phyloP scores from a whole-genome alignment of 1,284 basidiomycete genomes.

The Kwoniella shivajii region DNA sequence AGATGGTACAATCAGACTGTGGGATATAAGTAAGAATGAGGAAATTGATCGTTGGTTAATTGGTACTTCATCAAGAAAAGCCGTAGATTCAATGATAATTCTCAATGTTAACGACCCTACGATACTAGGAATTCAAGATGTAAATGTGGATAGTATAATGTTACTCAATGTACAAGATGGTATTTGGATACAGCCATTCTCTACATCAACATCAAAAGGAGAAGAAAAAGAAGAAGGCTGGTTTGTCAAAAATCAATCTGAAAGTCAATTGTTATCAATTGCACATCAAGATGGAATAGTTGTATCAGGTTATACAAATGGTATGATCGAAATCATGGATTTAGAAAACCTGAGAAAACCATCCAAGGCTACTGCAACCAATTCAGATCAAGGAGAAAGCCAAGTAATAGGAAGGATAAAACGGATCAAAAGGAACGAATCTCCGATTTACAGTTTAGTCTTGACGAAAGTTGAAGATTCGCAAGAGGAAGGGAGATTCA shows the following conservation, averaged over 20 bases:
- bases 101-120: conserved; percentile 34
- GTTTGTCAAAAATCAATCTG: conserved; percentile 12
- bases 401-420: conserved; percentile 2
- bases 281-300: conserved; percentile 59
- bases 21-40: conserved; percentile 67
- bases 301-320: conserved; percentile 66
- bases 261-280: conserved; percentile 60
- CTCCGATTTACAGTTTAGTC: conserved; percentile 62
- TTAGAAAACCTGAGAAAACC: conserved; percentile 52
- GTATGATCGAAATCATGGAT: conserved; percentile 64
- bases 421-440: conserved; percentile 61
- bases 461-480: conserved; percentile 26
- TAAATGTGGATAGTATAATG: conserved; percentile 20
- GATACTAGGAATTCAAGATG: conserved; percentile 17
- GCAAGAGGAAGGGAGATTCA: conserved; percentile 9
- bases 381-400: neutral
- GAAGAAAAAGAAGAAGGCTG: conserved; percentile 17
- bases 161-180: conserved; percentile 63
- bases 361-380: neutral
- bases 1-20: conserved; percentile 71
- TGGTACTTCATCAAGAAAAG: conserved; percentile 30
- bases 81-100: conserved; percentile 35
- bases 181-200: conserved; percentile 30
- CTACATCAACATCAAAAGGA: no score
- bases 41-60: conserved; percentile 56